Conservation (phyloP, 352 stramenopile species). For the Globisporangium middletonii region DNA sequence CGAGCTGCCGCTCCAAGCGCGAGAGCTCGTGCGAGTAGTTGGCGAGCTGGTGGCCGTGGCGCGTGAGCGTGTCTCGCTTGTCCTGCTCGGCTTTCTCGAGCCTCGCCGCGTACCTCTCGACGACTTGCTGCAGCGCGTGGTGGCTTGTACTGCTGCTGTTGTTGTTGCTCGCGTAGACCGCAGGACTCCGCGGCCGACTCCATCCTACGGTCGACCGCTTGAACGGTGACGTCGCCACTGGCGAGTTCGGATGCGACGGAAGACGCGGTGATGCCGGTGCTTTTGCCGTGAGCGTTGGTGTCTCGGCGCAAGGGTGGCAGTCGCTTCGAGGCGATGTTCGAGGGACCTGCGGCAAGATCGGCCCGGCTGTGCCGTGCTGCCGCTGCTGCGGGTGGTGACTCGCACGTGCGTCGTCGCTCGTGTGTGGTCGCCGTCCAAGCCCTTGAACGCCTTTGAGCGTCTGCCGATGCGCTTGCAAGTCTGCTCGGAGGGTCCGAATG, state of each 20-base stretch:
- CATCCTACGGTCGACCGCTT: neutral
- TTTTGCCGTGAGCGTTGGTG: neutral
- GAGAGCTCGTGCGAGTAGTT: constrained; percentile 67
- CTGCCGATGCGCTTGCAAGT: constrained; percentile 47
- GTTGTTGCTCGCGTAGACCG: neutral
- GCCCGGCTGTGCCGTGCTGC: neutral
- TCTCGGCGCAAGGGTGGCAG: neutral
- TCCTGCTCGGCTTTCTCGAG: constrained; percentile 46
- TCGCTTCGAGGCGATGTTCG: neutral
- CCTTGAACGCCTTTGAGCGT: constrained; percentile 27
- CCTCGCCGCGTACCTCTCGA: constrained; percentile 22
- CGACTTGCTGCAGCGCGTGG: constrained; percentile 11
- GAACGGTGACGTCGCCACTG: neutral
- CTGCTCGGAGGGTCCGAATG: constrained; percentile 35
- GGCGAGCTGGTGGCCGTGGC: constrained; percentile 55
- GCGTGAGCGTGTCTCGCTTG: constrained; percentile 31
- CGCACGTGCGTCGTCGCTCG: neutral
- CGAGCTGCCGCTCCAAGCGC: constrained; percentile 59
- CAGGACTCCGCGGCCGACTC: constrained; percentile 1
- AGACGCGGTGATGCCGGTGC: neutral
- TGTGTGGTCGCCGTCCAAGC: neutral
- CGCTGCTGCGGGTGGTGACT: neutral
- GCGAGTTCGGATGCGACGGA: neutral
- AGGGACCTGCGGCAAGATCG: constrained; percentile 5
- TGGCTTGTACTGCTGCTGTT: neutral